phyloP scores from a whole-genome alignment of 2,329 filamentous ascomycete species.

The Hypocrella siamensis region DNA sequence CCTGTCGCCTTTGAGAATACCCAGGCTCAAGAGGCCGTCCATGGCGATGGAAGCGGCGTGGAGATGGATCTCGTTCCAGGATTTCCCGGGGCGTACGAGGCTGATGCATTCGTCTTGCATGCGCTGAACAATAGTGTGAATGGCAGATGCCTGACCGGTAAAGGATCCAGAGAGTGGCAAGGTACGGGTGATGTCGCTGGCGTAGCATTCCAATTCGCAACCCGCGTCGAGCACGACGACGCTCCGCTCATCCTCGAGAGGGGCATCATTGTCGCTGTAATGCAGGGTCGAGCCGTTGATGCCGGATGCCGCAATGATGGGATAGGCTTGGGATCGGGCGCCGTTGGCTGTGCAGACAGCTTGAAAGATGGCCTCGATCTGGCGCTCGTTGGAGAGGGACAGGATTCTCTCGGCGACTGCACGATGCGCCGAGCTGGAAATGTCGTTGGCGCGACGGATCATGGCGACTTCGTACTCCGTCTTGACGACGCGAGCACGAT shows the following conservation, averaged over 20 bases:
- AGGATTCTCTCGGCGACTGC: conserved; percentile 51
- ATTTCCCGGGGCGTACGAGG: conserved; percentile 50
- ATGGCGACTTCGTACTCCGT: conserved; percentile 72
- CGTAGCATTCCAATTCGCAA: conserved; percentile 73
- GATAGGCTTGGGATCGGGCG: conserved; percentile 68
- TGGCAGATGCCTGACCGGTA: conserved; percentile 48
- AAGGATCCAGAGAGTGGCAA: conserved; percentile 62
- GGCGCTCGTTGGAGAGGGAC: conserved; percentile 56
- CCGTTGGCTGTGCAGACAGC: conserved; percentile 56
- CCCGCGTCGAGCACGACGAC: conserved; percentile 80
- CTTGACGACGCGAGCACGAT: conserved; percentile 69
- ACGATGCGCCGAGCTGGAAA: conserved; percentile 65
- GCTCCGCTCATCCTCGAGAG: conserved; percentile 53
- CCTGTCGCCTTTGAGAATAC: conserved; percentile 51
- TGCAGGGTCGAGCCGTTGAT: conserved; percentile 74
- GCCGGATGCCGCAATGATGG: conserved; percentile 75
- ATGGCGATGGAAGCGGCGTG: conserved; percentile 60
- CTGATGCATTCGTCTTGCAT: conserved; percentile 70
- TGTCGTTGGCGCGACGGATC: conserved; percentile 64
- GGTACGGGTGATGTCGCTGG: conserved; percentile 78
- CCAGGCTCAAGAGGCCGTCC: conserved; percentile 52
- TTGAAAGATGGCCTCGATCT: conserved; percentile 68
- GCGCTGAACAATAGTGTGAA: conserved; percentile 62
- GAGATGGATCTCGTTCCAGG: conserved; percentile 58
- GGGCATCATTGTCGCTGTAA: conserved; percentile 66